A percentile compares a stretch with the other conserved stretches of the same genome.
These are phyloP conservation scores for Epichloe festucae DNA, from an alignment of 2,329 filamentous ascomycete species.

Conservation along the genomic window DNA sequence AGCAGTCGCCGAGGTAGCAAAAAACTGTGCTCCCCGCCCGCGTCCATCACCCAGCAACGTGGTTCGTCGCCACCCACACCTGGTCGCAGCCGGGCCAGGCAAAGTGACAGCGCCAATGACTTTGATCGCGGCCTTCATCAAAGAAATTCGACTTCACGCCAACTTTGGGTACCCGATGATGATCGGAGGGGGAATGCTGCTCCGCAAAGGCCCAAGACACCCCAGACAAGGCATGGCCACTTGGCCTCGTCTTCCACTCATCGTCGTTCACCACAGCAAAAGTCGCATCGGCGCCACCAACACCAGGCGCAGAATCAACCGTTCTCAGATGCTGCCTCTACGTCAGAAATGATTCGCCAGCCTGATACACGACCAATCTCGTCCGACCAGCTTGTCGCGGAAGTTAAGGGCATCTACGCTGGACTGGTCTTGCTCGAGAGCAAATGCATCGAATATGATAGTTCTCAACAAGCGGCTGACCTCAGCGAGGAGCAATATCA, in stretches of 20 bases:
- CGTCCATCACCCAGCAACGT: slow-evolving; percentile 10
- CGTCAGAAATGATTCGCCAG: slow-evolving; percentile 20
- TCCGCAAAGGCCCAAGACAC: slow-evolving; percentile 2
- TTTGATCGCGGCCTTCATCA: slow-evolving; percentile 12
- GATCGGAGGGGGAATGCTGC: slow-evolving; percentile 1
- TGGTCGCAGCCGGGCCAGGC: slow-evolving; percentile 9
- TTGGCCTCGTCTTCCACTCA: not conserved
- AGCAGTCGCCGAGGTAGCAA: slow-evolving; percentile 10
- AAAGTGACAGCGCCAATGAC: slow-evolving; percentile 7
- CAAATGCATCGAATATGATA: slow-evolving; percentile 76
- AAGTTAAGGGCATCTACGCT: slow-evolving; percentile 74
- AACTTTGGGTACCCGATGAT: slow-evolving; percentile 18
- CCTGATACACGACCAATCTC: slow-evolving; percentile 57
- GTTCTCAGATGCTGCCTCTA: slow-evolving; percentile 3
- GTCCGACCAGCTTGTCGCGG: slow-evolving; percentile 64
- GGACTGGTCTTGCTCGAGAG: slow-evolving; percentile 77
- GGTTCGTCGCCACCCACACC: slow-evolving; percentile 10
- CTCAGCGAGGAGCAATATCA: slow-evolving; percentile 66
- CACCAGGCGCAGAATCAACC: not conserved
- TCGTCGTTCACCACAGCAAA: slow-evolving; percentile 4
- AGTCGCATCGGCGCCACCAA: not conserved
- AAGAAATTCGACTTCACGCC: slow-evolving; percentile 10
- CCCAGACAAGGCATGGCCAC: slow-evolving; percentile 1
- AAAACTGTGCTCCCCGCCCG: slow-evolving; percentile 17
- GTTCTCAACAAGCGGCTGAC: slow-evolving; percentile 33